Evolutionary conservation across 164 flowering plant species (phyloP), one percentile per base, ranked within the genome.

Genomic region (Umbellularia californica): DNA sequence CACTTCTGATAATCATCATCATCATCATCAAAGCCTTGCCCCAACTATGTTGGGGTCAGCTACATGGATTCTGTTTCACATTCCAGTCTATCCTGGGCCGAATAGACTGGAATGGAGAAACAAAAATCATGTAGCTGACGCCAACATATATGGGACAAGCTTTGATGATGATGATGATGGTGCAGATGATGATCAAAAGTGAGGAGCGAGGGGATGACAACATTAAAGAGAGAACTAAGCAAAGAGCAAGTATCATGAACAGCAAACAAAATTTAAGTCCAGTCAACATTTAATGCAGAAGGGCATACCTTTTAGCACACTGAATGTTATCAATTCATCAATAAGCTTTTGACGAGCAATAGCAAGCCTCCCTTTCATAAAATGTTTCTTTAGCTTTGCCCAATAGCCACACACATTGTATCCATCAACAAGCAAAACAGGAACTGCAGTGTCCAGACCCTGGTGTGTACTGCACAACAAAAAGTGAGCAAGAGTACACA

Each of bases 371-470:
- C 99, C 99, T 73, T 70, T 83, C 82, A 85, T 72, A 80, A 96
- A 93, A 89, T 93, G 90, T 81, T 96, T 93, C 88, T 92, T 96
- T 81, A 96, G 81, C 81, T 93, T 96, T 20, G 79, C 55, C 98
- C 99, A 96, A 72, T 93, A 90, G 65, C 99, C 99, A 82, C 98
- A 96, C 13, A 96, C 90, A 83, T 96, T 96, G 73, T 96, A 96
- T 17, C 98, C 99, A 83, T 96, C 99, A 78, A 96, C 99, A 76
- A 96, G 99, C 85, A 96, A 85, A 74, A 96, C 97, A 33, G 97
- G 98, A 13, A 86, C 88, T 22, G 86, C 95, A 72, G 80, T 82
- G 28, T 88, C 94, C 22, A 90, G 1, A 41, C 86, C 92, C 88
- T 90, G 92, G 79, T 90, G 80, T 64, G 95, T 88, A 78, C 97